Evolutionary conservation across 2,329 filamentous ascomycete genomes (phyloP), one percentile per base, ranked within the genome.

Genomic region (Colletotrichum limetticola): DNA sequence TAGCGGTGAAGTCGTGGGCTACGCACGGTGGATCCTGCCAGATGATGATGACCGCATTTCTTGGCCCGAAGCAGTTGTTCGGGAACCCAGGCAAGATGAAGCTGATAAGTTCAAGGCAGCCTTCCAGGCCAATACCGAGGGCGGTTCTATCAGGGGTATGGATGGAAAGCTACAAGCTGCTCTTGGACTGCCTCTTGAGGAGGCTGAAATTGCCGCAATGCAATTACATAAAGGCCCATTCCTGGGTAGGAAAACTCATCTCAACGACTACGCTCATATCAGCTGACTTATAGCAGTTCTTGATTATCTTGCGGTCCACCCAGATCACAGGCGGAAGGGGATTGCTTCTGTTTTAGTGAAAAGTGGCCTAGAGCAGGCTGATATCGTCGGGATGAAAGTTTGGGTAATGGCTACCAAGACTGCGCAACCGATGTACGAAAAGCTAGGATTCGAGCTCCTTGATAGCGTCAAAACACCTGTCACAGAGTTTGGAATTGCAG

Each of bases 1-100:
- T 24, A 65, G 46, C 9, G 32, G 60, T 12, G 32, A 69, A 9
- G 30, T 58, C n/a, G 5, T 69, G 14, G 32, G 66, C 11, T 69
- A 69, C 49, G 60, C 49, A 26, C 22, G 66, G 8, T 69, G 66
- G 59, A 65, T 65, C 8, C 30, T 69, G 14, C 66, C 66, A 1
- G 60, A 69, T 9, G 52, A 24, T 12, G 30, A 57, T 1, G 19
- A 24, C 16, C 49, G 32, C 26, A 65, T 49, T 7, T 19, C 19
- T 0, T 69, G 66, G 66, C 12, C 37, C 32, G 49, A 69, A n/a
- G 60, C 66, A 0, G 12, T 12, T 32, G 59, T 65, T 14, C 59
- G 32, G 14, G 66, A 63, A 26, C 59, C 66, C n/a, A 57, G 32
- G 1, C 37, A 28, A 24, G 59, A 69, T 16, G 42, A 49, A 49